Percentiles rank a stretch among this genome's conserved stretches.
phyloP scores from a whole-genome alignment of 2,329 filamentous ascomycete genomes.

The Cladophialophora chaetospira region DNA sequence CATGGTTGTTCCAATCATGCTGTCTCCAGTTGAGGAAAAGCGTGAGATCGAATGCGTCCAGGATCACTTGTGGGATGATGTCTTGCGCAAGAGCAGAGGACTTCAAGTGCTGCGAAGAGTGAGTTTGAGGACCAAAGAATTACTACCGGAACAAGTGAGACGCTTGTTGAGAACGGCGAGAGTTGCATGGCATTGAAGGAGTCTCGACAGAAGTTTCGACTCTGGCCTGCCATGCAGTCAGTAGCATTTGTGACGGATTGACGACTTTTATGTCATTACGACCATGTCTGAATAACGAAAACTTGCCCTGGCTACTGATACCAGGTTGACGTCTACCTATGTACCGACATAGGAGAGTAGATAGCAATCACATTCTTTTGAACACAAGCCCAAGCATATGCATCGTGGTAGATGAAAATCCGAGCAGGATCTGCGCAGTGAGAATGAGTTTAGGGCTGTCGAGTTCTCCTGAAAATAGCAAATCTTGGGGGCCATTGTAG shows the following conservation, averaged over 20 bases:
- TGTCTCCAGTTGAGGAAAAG: constrained; percentile 37
- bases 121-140: constrained; percentile 25
- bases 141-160: constrained; percentile 29
- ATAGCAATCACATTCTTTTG: background rate
- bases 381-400: background rate
- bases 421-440: background rate
- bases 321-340: constrained; percentile 9
- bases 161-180: constrained; percentile 26
- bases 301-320: constrained; percentile 29
- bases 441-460: background rate
- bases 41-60: constrained; percentile 32
- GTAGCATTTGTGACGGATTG: too few relatives aligned
- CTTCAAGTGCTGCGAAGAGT: constrained; percentile 26
- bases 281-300: background rate
- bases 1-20: constrained; percentile 43
- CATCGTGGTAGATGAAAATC: background rate
- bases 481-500: background rate
- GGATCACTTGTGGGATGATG: constrained; percentile 35
- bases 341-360: too few relatives aligned
- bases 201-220: background rate
- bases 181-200: constrained; percentile 28
- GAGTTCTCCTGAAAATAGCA: background rate
- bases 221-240: too few relatives aligned
- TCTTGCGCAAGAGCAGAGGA: constrained; percentile 22
- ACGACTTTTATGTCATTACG: too few relatives aligned